Evolutionary conservation across 2,329 filamentous ascomycete species (phyloP).

Genomic region (Trichoderma aggressivum): DNA sequence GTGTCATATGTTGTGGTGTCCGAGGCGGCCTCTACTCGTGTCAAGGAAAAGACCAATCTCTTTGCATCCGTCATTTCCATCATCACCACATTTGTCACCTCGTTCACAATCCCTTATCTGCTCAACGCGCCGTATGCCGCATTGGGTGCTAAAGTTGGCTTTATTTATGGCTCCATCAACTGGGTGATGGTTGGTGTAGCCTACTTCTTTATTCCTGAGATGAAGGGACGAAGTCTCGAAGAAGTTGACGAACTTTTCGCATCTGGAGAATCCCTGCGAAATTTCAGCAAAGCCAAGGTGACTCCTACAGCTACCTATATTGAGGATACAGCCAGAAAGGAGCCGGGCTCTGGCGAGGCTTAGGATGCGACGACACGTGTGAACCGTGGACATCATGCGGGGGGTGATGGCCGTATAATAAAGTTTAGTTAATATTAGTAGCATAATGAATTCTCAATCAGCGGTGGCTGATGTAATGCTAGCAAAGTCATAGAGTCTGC

Average conservation of each 20-base stretch:
- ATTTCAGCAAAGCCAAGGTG: constrained; percentile 16
- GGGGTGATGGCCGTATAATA: not conserved
- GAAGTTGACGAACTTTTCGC: constrained; percentile 27
- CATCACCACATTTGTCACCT: constrained; percentile 31
- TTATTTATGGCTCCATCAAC: constrained; percentile 39
- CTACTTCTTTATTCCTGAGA: constrained; percentile 44
- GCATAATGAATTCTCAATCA: not conserved
- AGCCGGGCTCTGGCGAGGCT: not conserved
- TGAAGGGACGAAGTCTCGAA: constrained; percentile 34
- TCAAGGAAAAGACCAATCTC: constrained; percentile 33
- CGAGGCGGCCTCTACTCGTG: constrained; percentile 25
- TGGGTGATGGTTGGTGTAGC: constrained; percentile 39
- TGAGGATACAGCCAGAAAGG: not conserved
- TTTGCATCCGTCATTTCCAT: constrained; percentile 30
- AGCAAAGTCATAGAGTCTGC: not conserved
- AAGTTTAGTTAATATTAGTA: not conserved
- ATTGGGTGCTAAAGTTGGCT: constrained; percentile 36
- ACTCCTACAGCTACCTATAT: not conserved
- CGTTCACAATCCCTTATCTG: constrained; percentile 38
- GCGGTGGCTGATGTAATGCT: not conserved
- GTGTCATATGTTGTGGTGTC: constrained; percentile 29
- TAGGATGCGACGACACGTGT: not conserved
- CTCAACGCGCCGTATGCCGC: constrained; percentile 35
- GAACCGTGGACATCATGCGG: not conserved
- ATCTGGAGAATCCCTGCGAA: constrained; percentile 20